Percentiles rank a stretch among this genome's conserved stretches.
These are phyloP conservation scores for Phoma sp. DNA, from an alignment of 2,329 filamentous ascomycete genomes.

Conservation along the genomic window DNA sequence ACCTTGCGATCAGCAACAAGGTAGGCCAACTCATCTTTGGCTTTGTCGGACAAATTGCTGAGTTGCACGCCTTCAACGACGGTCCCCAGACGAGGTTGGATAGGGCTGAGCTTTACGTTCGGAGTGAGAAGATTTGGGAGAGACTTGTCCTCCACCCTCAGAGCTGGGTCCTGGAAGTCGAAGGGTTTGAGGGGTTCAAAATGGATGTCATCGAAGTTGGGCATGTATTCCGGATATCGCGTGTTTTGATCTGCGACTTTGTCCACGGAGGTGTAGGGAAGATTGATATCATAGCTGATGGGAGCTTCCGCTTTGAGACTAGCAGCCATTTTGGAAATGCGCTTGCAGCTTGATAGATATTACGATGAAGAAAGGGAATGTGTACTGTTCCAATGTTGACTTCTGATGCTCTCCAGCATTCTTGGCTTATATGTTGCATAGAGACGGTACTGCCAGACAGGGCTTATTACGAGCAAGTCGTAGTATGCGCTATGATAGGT, in stretches of 20 bases:
- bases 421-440: too few species aligned
- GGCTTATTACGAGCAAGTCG: too few species aligned
- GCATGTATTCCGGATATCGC: conserved; percentile 1
- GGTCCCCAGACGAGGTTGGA: conserved; percentile 6
- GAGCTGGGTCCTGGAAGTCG: conserved; percentile 1
- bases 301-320: background rate
- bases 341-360: too few species aligned
- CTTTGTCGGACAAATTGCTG: conserved; percentile 52
- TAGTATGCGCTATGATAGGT: too few species aligned
- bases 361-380: too few species aligned
- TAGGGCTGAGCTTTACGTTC: background rate
- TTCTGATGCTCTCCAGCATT: too few species aligned
- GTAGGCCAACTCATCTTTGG: conserved; percentile 75
- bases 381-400: too few species aligned
- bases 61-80: background rate
- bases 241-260: background rate
- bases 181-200: conserved; percentile 4
- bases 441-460: too few species aligned
- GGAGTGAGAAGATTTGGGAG: conserved; percentile 2
- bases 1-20: conserved; percentile 76
- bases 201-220: conserved; percentile 3
- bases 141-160: background rate
- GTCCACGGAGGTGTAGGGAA: background rate
- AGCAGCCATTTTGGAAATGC: background rate
- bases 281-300: conserved; percentile 5